Evolutionary conservation across 176 grass and related monocot species (phyloP).

Genomic region (Hsuehochloa calcarea): DNA sequence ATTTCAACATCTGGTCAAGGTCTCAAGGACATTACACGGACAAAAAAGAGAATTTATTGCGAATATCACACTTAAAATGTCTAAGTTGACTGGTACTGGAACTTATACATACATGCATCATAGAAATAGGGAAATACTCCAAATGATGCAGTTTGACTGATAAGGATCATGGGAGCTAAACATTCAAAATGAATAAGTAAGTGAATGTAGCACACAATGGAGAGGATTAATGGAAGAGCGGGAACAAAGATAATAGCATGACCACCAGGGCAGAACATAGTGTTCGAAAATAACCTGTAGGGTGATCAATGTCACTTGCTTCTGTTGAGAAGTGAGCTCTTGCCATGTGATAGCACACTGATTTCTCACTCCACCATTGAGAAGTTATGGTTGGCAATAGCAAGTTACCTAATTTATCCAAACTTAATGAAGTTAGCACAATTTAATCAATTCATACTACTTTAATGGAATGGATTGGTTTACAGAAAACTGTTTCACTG

Average conservation of each 20-base stretch:
- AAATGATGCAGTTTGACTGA: neutral
- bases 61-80: neutral
- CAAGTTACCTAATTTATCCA: conserved; percentile 42
- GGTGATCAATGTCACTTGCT: conserved; percentile 45
- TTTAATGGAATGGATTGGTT: neutral
- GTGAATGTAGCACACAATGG: neutral
- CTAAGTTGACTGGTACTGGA: neutral
- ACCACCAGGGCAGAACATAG: neutral
- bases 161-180: neutral
- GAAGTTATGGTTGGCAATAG: conserved; percentile 26
- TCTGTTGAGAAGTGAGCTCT: conserved; percentile 59
- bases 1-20: neutral
- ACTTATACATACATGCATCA: neutral
- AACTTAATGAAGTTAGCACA: conserved; percentile 20
- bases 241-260: neutral
- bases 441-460: neutral
- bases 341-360: conserved; percentile 24
- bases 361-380: conserved; percentile 33
- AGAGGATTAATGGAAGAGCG: neutral
- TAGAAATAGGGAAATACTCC: neutral
- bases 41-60: neutral
- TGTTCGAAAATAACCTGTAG: conserved; percentile 53
- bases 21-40: neutral
- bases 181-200: neutral
- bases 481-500: neutral